Evolutionary conservation across 805 yeast species (phyloP).

Genomic region (Clavispora santaluciae): DNA sequence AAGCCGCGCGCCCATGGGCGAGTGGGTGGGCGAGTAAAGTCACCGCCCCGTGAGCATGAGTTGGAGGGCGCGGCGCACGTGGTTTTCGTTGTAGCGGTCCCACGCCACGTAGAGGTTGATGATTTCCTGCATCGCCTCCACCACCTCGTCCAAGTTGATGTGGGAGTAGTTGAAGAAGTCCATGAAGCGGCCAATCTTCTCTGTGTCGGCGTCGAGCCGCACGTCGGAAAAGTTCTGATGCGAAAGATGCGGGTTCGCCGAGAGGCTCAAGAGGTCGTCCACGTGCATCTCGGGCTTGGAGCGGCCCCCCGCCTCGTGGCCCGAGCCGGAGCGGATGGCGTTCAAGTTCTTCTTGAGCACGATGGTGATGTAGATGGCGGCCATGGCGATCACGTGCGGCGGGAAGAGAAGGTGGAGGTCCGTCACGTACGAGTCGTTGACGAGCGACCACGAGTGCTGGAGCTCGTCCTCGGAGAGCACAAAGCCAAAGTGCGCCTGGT

Average conservation of each 20-base stretch:
- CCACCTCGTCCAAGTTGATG: constrained; percentile 69
- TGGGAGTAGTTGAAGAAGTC: constrained; percentile 70
- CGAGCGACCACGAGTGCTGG: constrained; percentile 83
- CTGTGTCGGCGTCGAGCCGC: constrained; percentile 32
- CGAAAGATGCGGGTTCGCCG: constrained; percentile 4
- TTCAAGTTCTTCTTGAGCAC: constrained; percentile 44
- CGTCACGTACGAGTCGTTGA: constrained; percentile 86
- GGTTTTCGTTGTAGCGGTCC: constrained; percentile 76
- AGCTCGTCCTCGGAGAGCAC: constrained; percentile 57
- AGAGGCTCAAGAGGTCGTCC: constrained; percentile 32
- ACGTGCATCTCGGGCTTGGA: constrained; percentile 23
- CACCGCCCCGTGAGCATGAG: constrained; percentile 32
- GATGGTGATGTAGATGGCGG: constrained; percentile 75
- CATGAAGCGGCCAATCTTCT: constrained; percentile 52
- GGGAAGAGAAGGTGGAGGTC: constrained; percentile 80
- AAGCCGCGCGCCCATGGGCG: too few species aligned
- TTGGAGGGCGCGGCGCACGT: constrained; percentile 47
- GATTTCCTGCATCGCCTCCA: constrained; percentile 80
- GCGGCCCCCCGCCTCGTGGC: constrained; percentile 11
- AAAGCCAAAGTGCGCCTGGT: constrained; percentile 23
- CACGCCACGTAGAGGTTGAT: constrained; percentile 77
- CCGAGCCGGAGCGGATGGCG: constrained; percentile 13
- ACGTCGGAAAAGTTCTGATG: constrained; percentile 19
- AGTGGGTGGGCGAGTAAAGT: too few species aligned
- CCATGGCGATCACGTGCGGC: constrained; percentile 82